Evolutionary conservation across 2,329 filamentous ascomycete genomes (phyloP).

Genomic region (Chrysoporthe cubensis): DNA sequence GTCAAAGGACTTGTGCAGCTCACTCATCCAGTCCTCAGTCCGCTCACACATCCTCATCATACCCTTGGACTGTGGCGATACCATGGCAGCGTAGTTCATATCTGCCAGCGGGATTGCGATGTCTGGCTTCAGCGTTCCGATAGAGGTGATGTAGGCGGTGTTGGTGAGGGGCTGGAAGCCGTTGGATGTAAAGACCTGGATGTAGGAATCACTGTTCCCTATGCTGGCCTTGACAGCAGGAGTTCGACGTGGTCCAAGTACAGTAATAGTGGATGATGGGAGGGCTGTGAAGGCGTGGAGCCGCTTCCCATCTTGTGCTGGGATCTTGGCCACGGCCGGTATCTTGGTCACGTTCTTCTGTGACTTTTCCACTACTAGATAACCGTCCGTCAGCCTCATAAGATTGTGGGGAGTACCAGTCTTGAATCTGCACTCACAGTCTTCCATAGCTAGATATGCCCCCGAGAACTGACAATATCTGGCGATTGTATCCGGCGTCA

Average conservation of each 20-base stretch:
- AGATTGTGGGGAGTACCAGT: conserved; percentile 16
- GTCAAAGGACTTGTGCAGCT: conserved; percentile 59
- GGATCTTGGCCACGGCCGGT: conserved; percentile 49
- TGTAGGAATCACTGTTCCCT: conserved; percentile 69
- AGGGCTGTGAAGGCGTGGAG: conserved; percentile 79
- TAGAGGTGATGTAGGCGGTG: conserved; percentile 68
- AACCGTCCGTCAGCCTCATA: background rate
- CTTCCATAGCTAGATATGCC: conserved; percentile 84
- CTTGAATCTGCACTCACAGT: conserved; percentile 68
- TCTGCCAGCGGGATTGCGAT: conserved; percentile 81
- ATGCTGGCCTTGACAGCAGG: conserved; percentile 74
- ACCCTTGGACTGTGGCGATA: conserved; percentile 68
- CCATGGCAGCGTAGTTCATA: conserved; percentile 51
- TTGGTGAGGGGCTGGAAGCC: conserved; percentile 76
- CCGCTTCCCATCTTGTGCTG: conserved; percentile 50
- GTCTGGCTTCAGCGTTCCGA: conserved; percentile 73
- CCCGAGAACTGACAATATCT: conserved; percentile 68
- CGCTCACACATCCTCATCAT: conserved; percentile 83
- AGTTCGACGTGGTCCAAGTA: conserved; percentile 78
- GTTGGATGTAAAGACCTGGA: conserved; percentile 83
- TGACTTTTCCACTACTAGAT: conserved; percentile 57
- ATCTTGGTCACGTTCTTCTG: conserved; percentile 44
- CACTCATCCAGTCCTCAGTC: conserved; percentile 79
- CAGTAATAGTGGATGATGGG: conserved; percentile 64
- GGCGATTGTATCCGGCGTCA: conserved; percentile 81